Base-by-base conservation (phyloP, 2,329 filamentous ascomycete genomes). In the Phaeosphaeria sp. region DNA sequence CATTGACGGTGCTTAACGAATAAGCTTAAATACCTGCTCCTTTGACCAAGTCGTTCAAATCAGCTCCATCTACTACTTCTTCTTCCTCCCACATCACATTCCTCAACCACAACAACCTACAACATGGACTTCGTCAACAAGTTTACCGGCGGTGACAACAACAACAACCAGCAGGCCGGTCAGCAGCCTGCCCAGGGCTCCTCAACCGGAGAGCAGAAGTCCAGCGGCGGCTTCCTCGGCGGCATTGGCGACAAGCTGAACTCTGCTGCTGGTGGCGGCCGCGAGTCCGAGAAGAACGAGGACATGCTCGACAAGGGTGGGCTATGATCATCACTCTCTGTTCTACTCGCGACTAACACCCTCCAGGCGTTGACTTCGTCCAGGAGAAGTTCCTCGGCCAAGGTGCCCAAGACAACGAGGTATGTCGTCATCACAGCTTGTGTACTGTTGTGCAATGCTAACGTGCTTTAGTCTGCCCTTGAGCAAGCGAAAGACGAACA, bases 401-500 rank as follows among this genome's bases (percentile, higher is more conserved):
- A 65, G 91, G 91, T 18, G 72, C 85, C 47, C 91, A 95, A 80
- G 66, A 72, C 58, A 76, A 76, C 51, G 74, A 76, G 67, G 72
- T 72, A 67, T 90, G 77, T 82, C 33, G 23, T 52, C 50, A 48
- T 47, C 17, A 41, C n/a, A 21, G 23, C 41, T 23, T 15, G 22
- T 49, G n/a, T 69, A 56, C 69, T 48, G 11, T 23, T 10, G 17
- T 22, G 49, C 6, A 17, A 27, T 18, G 13, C 41, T 43, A 43
- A 43, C n/a, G 41, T 21, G 20, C 6, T 43, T 7, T 51, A 82
- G 75, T 79, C 75, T 50, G 91, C 91, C 5, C 72, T 87, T 20
- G 92, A 96, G 79, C 91, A 96, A 79, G 90, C 89, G 67, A 93
- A 94, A 81, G 92, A 95, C 74, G 89, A 92, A 77, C 82, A 90